These are phyloP conservation scores for Dothiorella sarmentorum DNA, from an alignment of 2,329 filamentous ascomycete species.

Conservation along the genomic window DNA sequence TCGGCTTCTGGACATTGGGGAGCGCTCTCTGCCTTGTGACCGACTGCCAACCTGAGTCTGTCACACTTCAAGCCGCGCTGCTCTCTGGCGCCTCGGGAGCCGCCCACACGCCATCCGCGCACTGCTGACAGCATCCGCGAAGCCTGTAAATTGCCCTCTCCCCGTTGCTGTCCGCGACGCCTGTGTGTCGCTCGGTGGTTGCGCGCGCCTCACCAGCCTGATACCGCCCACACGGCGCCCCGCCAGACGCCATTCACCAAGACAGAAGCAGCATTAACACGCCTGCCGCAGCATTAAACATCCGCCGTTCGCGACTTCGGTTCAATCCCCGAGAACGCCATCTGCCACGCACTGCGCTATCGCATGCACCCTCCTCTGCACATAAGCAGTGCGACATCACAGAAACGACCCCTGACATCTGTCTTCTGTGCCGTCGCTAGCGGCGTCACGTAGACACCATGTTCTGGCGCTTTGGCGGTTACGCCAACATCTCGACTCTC, in stretches of 20 bases:
- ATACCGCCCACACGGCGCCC: background rate
- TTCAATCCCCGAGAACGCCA: background rate
- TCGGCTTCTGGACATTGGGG: slow-evolving; percentile 8
- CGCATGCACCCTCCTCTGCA: slow-evolving; percentile 11
- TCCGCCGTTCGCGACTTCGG: background rate
- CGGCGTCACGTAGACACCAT: slow-evolving; percentile 57
- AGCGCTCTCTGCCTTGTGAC: slow-evolving; percentile 19
- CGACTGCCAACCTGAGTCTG: slow-evolving; percentile 15
- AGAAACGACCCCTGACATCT: slow-evolving; percentile 4
- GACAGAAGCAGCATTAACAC: background rate
- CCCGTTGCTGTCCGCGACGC: background rate
- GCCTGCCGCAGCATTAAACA: background rate
- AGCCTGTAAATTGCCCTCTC: background rate
- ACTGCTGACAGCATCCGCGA: background rate
- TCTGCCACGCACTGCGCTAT: background rate
- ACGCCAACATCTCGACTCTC: slow-evolving; percentile 94
- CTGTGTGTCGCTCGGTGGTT: background rate
- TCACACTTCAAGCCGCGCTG: slow-evolving; percentile 10
- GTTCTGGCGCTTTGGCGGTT: slow-evolving; percentile 99
- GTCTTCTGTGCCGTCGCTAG: slow-evolving; percentile 1
- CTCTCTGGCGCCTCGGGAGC: background rate
- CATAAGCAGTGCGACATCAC: background rate
- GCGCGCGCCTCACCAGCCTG: background rate
- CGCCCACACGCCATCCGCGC: background rate
- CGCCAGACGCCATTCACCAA: background rate